Base-by-base conservation (phyloP, 495 filamentous ascomycete genomes). In the Lentithecium fluviatile region DNA sequence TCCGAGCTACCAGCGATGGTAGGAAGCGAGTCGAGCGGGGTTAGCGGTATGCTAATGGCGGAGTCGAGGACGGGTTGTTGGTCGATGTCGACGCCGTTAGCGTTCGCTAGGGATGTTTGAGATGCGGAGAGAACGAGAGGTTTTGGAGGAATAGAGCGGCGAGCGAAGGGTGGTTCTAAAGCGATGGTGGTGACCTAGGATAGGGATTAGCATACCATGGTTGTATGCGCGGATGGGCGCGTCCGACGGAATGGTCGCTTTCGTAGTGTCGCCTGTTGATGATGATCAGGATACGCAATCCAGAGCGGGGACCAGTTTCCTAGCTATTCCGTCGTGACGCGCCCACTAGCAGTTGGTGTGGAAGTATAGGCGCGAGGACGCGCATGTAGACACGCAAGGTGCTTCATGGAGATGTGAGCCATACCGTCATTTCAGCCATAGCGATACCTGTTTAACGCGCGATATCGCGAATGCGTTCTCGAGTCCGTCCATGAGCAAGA, bases 1-100 rank as follows among this genome's bases (percentile, higher is more conserved):
- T 49, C 48, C 0, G 42, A 20, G 8, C 15, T 26, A 7, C 60
- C 53, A 17, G 29, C 29, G 21, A 64, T 68, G 5, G 65, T 64
- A 21, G 65, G 65, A 12, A 68, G 42, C n/a, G 65, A 68, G 24
- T 60, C 56, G 12, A 64, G 36, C 20, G 64, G 38, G 4, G 24
- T 45, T n/a, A 52, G 45, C n/a, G 52, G 53, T 15, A 40, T 32
- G 21, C 52, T 40, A 8, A 45, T 24, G 1, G 50, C 29, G 6
- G 38, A 21, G n/a, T 60, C 55, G 13, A 24, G 47, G 32, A 49
- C 38, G 2, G 56, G 32, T 15, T 56, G 54, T 17, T 32, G 62
- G 24, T 6, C 15, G 38, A 25, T 53, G 8, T 61, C 56, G 38
- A 23, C 23, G 26, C 20, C 50, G 23, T 19, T 13, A n/a, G n/a